phyloP scores from a whole-genome alignment of 495 filamentous ascomycete species.

The Glutinoglossum americanum region DNA sequence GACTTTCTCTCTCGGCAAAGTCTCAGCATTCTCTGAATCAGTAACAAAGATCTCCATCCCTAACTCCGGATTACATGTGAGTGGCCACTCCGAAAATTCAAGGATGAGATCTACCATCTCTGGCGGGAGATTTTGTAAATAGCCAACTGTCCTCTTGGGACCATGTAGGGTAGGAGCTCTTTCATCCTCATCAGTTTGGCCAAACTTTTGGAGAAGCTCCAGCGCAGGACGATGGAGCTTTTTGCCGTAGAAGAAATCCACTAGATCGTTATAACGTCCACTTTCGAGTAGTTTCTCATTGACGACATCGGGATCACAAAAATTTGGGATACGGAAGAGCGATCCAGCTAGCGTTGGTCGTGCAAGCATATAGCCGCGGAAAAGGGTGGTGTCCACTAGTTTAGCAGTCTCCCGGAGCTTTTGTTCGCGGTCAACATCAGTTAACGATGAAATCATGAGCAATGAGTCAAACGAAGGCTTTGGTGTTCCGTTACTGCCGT shows the following conservation, averaged over 20 bases:
- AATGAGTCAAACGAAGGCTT: conserved; percentile 10
- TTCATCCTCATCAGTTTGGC: conserved; percentile 43
- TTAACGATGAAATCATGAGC: conserved; percentile 12
- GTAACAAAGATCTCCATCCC: conserved; percentile 90
- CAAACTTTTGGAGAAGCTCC: conserved; percentile 63
- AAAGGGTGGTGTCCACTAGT: conserved; percentile 81
- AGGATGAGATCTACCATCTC: conserved; percentile 80
- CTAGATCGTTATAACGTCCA: conserved; percentile 76
- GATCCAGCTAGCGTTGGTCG: conserved; percentile 67
- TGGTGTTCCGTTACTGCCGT: background rate
- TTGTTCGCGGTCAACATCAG: conserved; percentile 40
- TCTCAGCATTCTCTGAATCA: conserved; percentile 90
- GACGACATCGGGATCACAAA: conserved; percentile 88
- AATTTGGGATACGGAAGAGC: conserved; percentile 89
- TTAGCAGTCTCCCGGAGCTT: conserved; percentile 53
- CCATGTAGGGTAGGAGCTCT: conserved; percentile 51
- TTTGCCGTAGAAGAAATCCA: conserved; percentile 94
- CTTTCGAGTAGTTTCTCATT: conserved; percentile 79
- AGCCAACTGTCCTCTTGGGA: conserved; percentile 65
- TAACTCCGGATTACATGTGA: conserved; percentile 45
- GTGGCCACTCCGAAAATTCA: conserved; percentile 77
- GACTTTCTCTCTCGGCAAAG: conserved; percentile 53
- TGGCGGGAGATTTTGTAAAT: conserved; percentile 70
- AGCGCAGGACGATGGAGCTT: conserved; percentile 77
- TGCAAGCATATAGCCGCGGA: conserved; percentile 81